Percentiles rank a stretch among this genome's conserved stretches.
These are phyloP conservation scores for Diaporthe sp. DNA, from an alignment of 2,329 filamentous ascomycete species.

Conservation along the genomic window DNA sequence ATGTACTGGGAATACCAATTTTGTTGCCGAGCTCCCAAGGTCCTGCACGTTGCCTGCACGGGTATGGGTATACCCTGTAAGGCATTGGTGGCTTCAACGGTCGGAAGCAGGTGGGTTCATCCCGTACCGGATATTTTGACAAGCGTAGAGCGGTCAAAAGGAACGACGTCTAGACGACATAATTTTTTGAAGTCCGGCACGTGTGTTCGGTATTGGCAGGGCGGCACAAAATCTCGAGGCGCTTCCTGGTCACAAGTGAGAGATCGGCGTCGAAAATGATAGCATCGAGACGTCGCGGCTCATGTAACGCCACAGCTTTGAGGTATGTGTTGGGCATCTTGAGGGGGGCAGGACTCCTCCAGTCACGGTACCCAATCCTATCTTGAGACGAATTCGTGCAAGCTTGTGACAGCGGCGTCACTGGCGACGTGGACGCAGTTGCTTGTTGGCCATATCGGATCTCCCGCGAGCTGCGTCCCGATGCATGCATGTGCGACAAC, in stretches of 20 bases:
- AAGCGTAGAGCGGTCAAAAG: conserved; percentile 20
- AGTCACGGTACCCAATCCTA: conserved; percentile 25
- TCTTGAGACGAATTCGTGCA: conserved; percentile 2
- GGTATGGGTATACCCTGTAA: conserved; percentile 31
- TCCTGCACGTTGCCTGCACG: conserved; percentile 16
- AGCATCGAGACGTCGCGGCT: conserved; percentile 30
- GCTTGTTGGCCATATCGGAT: conserved; percentile 10
- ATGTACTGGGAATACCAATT: neutral
- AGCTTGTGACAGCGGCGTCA: conserved; percentile 14
- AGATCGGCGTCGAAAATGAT: conserved; percentile 39
- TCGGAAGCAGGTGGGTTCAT: conserved; percentile 16
- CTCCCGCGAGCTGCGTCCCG: neutral
- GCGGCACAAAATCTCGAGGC: conserved; percentile 12
- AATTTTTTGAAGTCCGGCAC: neutral
- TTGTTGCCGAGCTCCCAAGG: neutral
- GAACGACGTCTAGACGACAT: neutral
- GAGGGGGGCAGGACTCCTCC: conserved; percentile 21
- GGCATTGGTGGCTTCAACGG: conserved; percentile 27
- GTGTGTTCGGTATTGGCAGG: conserved; percentile 22
- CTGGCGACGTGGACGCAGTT: neutral
- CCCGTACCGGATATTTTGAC: conserved; percentile 14
- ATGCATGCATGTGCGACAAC: neutral
- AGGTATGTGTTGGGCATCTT: conserved; percentile 1
- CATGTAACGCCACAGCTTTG: conserved; percentile 20
- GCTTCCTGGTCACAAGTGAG: conserved; percentile 32